Conservation (phyloP, 23 red algal species). For the Chondrus crispus region DNA sequence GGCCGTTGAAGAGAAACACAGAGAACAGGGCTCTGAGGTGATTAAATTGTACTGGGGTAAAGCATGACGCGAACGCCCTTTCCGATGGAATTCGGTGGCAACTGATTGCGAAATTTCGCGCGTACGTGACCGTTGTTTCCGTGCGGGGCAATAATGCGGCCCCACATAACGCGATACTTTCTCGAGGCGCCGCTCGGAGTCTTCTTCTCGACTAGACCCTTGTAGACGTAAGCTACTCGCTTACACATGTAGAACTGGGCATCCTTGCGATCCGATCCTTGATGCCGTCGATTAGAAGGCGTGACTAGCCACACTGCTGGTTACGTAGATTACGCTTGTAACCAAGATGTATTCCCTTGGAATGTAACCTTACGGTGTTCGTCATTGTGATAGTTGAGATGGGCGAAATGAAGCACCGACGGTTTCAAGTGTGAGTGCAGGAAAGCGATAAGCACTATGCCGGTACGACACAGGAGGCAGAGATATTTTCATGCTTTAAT, state of each 20-base stretch:
- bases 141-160: conserved; percentile 93
- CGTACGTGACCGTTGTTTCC: conserved; percentile 84
- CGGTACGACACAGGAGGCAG: too few species aligned
- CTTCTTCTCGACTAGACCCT: conserved; percentile 72
- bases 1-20: too few species aligned
- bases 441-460: too few species aligned
- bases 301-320: conserved; percentile 82
- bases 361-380: conserved; percentile 58
- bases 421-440: too few species aligned
- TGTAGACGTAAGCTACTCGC: conserved; percentile 97
- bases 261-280: conserved; percentile 74
- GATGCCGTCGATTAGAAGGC: conserved; percentile 90
- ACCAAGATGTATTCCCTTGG: conserved; percentile 88
- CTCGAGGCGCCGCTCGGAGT: conserved; percentile 49
- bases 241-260: conserved; percentile 92
- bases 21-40: too few species aligned
- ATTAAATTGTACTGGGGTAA: conserved; percentile 95
- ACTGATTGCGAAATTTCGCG: conserved; percentile 90
- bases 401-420: neutral
- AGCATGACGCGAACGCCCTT: conserved; percentile 96
- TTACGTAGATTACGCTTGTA: conserved; percentile 82
- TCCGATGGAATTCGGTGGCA: conserved; percentile 89
- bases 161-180: conserved; percentile 93
- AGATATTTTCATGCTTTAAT: too few species aligned
- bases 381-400: neutral